Evolutionary conservation across 371 early-diverging fungal genomes (phyloP), one percentile per base, ranked within the genome.

Genomic region (Mucor velutinosus): DNA sequence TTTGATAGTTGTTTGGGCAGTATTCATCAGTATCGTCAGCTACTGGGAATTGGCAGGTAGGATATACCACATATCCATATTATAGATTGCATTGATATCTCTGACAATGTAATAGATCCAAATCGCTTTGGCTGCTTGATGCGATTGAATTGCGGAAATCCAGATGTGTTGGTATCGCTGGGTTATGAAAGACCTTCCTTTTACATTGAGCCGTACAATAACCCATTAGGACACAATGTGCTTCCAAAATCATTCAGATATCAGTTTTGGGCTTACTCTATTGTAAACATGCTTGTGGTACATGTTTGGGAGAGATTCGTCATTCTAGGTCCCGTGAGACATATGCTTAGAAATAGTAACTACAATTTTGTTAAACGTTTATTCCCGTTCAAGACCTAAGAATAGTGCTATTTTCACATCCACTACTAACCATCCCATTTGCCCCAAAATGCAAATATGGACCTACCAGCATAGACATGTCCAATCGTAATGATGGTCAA

Each of bases 101-200:
- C 25, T 51, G 19, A 23, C 23, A 23, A 14, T 51, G 12, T 25
- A 1, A 33, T 71, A 76, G 90, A 90, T 68, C 93, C 93, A 21
- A 92, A 92, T 71, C 47, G 77, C 25, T 77, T 92, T 51, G 86
- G 87, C 14, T 92, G 93, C 61, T 56, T 86, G 39, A 86, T 94
- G 76, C 80, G 88, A 30, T 63, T 92, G 57, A 94, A 94, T 72
- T 94, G 94, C 69, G 94, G 92, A 27, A 82, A 87, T 12, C 71
- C 86, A 0, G 73, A 81, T 23, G 81, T 76, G 3, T 62, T 88
- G 5, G 85, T 80, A 15, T 69, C 62, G 0, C 41, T 83, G 2
- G 89, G 91, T 0, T 89, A 87, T 68, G 69, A 76, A 0, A 58
- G 60, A 30, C 88, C 89, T 2, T 67, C 72, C 25, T 86, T 79